phyloP scores from a whole-genome alignment of 2,329 filamentous ascomycete species.

The Fusarium fracticaudum region DNA sequence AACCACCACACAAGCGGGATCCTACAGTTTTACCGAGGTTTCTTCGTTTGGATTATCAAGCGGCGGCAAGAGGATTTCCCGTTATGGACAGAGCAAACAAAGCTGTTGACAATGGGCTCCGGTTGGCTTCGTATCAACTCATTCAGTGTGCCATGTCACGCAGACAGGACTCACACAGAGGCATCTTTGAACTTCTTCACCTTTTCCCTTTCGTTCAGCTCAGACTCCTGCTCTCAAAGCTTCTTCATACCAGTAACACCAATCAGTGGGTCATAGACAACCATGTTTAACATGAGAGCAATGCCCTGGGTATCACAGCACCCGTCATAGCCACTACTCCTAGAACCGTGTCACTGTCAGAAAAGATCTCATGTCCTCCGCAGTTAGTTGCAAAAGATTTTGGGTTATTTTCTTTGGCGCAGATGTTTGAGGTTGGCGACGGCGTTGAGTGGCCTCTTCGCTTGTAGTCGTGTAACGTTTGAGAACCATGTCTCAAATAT shows the following conservation, averaged over 20 bases:
- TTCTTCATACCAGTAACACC: constrained; percentile 15
- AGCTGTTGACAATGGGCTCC: neutral
- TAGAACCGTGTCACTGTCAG: constrained; percentile 46
- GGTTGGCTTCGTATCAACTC: neutral
- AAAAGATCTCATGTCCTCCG: constrained; percentile 42
- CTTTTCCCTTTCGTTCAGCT: neutral
- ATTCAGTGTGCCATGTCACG: neutral
- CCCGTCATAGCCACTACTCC: constrained; percentile 49
- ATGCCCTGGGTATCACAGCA: constrained; percentile 47
- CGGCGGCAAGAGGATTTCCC: neutral
- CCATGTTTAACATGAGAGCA: constrained; percentile 23
- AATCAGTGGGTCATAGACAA: constrained; percentile 26
- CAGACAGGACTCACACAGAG: neutral
- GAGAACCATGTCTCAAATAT: constrained; percentile 46
- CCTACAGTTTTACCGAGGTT: constrained; percentile 28
- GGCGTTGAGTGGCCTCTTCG: constrained; percentile 29
- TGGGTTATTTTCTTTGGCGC: constrained; percentile 13
- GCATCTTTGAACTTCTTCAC: neutral
- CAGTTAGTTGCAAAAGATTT: neutral
- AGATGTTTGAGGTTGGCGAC: constrained; percentile 33
- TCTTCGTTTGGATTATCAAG: constrained; percentile 20
- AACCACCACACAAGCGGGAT: constrained; percentile 33
- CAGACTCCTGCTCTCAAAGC: neutral
- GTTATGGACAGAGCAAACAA: neutral
- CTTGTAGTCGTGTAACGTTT: constrained; percentile 40